Percentiles rank a stretch among this genome's conserved stretches.
Conservation (phyloP, 768 basidiomycete genomes). For the Crassisporium funariophilum region DNA sequence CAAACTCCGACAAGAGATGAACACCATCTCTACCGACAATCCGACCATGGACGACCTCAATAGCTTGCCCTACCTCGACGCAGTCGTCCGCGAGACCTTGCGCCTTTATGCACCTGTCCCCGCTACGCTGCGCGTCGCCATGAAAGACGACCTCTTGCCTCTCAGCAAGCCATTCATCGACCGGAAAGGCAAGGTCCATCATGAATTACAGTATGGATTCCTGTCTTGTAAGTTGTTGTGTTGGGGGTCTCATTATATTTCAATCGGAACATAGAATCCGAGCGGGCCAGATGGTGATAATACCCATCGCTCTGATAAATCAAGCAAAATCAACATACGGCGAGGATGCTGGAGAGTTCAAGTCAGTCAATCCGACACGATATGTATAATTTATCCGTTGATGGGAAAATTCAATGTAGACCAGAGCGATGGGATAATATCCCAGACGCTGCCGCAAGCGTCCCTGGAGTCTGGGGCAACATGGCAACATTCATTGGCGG, state of each 20-base stretch:
- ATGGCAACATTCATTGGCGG: slow-evolving; percentile 63
- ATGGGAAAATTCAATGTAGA: slow-evolving; percentile 42
- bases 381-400: neutral
- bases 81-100: slow-evolving; percentile 59
- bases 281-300: slow-evolving; percentile 44
- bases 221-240: neutral
- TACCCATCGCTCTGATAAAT: slow-evolving; percentile 58
- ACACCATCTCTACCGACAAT: slow-evolving; percentile 48
- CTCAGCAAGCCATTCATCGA: slow-evolving; percentile 49
- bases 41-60: slow-evolving; percentile 72
- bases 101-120: slow-evolving; percentile 57
- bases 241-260: neutral
- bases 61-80: slow-evolving; percentile 66
- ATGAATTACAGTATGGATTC: slow-evolving; percentile 38
- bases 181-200: slow-evolving; percentile 38
- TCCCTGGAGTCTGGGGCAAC: slow-evolving; percentile 57
- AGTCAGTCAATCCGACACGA: slow-evolving; percentile 29
- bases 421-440: slow-evolving; percentile 63
- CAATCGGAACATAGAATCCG: slow-evolving; percentile 28
- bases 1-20: slow-evolving; percentile 60
- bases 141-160: slow-evolving; percentile 54
- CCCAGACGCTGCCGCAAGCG: slow-evolving; percentile 40
- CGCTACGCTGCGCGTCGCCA: slow-evolving; percentile 42
- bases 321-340: slow-evolving; percentile 59
- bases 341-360: slow-evolving; percentile 60